These are phyloP conservation scores for Globisporangium paroecandrum DNA, from an alignment of 352 stramenopile species.

Conservation along the genomic window DNA sequence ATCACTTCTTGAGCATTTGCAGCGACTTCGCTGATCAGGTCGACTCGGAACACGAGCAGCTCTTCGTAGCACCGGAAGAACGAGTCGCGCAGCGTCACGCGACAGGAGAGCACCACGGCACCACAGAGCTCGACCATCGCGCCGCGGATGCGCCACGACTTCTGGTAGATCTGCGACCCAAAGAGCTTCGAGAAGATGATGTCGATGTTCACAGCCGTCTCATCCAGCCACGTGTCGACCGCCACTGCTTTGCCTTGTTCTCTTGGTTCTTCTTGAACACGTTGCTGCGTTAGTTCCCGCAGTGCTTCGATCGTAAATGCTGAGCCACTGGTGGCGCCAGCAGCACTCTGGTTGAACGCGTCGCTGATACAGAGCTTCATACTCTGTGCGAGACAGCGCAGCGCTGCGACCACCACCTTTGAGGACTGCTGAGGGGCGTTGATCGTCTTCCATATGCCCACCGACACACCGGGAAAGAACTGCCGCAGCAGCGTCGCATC, in stretches of 20 bases:
- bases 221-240: constrained; percentile 46
- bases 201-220: constrained; percentile 61
- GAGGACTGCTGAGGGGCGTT: constrained; percentile 67
- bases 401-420: constrained; percentile 53
- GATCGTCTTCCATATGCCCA: constrained; percentile 60
- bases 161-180: constrained; percentile 24
- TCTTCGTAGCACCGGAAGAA: constrained; percentile 83
- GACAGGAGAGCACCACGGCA: constrained; percentile 52
- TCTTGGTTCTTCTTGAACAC: not conserved
- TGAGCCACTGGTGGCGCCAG: not conserved
- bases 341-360: constrained; percentile 10
- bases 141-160: constrained; percentile 61
- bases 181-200: constrained; percentile 63
- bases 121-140: constrained; percentile 61
- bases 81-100: constrained; percentile 36
- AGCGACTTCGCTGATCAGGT: constrained; percentile 40
- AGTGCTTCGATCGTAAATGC: constrained; percentile 21
- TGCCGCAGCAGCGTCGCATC: constrained; percentile 42
- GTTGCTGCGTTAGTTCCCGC: constrained; percentile 6
- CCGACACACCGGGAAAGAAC: constrained; percentile 68
- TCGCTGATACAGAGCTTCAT: constrained; percentile 40
- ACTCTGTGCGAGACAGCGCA: constrained; percentile 43
- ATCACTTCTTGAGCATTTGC: constrained; percentile 19
- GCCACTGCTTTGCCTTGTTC: not conserved
- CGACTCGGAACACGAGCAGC: constrained; percentile 60